Evolutionary conservation across 371 early-diverging fungal species (phyloP).

Genomic region (Lichtheimia ornata): DNA sequence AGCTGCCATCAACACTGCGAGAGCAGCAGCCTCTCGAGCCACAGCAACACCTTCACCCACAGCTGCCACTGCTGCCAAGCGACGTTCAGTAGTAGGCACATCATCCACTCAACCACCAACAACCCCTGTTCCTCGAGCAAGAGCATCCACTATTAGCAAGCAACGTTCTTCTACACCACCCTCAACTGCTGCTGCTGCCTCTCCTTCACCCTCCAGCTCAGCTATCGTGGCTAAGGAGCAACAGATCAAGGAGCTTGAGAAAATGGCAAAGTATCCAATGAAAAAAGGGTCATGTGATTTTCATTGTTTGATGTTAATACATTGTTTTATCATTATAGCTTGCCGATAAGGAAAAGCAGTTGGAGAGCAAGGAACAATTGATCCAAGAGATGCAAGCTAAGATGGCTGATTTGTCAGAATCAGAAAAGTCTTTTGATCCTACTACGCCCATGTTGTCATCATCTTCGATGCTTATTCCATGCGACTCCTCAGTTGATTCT

Average conservation of each 20-base stretch:
- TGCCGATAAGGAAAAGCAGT: conserved; percentile 15
- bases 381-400: conserved; percentile 28
- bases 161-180: conserved; percentile 21
- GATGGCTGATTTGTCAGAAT: conserved; percentile 10
- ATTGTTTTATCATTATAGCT: conserved; percentile 12
- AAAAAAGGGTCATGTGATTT: background rate
- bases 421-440: conserved; percentile 11
- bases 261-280: conserved; percentile 18
- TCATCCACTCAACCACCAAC: conserved; percentile 16
- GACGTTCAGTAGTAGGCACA: conserved; percentile 32
- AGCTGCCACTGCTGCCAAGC: conserved; percentile 19
- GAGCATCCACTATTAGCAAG: background rate
- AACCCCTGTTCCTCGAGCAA: background rate
- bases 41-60: conserved; percentile 16
- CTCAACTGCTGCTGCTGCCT: background rate
- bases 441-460: conserved; percentile 21
- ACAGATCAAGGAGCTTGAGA: conserved; percentile 29
- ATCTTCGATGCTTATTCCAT: conserved; percentile 21
- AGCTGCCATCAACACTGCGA: conserved; percentile 18
- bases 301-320: background rate
- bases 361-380: conserved; percentile 28
- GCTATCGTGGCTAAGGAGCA: conserved; percentile 1
- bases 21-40: conserved; percentile 9
- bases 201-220: conserved; percentile 20
- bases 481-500: conserved; percentile 20